Evolutionary conservation across 306 rosid genomes (phyloP), one percentile per base, ranked within the genome.

Genomic region (Morella rubra): DNA sequence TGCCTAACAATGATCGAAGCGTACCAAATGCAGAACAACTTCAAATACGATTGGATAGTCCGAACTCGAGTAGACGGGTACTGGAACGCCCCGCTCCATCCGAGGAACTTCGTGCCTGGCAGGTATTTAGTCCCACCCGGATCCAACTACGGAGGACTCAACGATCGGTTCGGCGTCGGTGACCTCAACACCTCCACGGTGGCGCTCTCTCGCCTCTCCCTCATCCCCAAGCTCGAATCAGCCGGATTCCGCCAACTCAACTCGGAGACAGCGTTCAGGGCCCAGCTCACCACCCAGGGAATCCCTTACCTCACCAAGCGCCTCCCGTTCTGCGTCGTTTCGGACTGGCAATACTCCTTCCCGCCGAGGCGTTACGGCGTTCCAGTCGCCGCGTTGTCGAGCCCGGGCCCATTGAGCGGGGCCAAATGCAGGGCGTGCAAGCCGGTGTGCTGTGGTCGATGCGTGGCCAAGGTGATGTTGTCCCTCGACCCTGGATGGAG

Each of bases 61-160:
- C 86, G 98, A 72, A 94, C 98, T n/a, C 86, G 98, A 51, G 98
- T 94, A 0, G 98, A 94, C 44, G 96, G 92, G 1, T 94, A 82
- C 76, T 94, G 98, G 98, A 94, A 87, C 58, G 84, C 76, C n/a
- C 97, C 95, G 12, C 85, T 94, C 4, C 69, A 79, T 44, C 88
- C 97, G 0, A 76, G 81, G 20, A 83, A 68, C 81, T 94, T 94
- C 13, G 27, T 92, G 2, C 73, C 73, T 4, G 87, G 88, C 0
- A 71, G 69, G 18, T 94, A 94, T 80, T 27, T 92, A 53, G 97
- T 94, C 41, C 97, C 98, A 22, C 81, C 88, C 0, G 97, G 98
- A 10, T 90, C 98, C 55, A 77, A 87, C 8, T 94, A 81, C 59
- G 91, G 96, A 0, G 98, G 98, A 19, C 90, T 92, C 42, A 94